phyloP scores from a whole-genome alignment of 768 basidiomycete species.

The Pisolithus marmoratus region DNA sequence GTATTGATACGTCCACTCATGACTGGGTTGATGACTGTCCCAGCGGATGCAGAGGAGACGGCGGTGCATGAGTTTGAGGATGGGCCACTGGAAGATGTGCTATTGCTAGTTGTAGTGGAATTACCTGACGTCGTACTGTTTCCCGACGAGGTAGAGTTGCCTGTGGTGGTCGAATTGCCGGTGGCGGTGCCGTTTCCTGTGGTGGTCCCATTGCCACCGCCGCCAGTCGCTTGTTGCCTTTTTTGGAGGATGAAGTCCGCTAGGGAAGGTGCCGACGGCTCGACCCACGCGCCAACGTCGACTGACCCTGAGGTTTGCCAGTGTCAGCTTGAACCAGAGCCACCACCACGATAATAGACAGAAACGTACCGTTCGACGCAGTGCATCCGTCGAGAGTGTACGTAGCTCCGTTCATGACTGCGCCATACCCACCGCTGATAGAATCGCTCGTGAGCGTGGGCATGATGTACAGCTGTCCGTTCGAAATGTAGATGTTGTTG shows the following conservation, averaged over 20 bases:
- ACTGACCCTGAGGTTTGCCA: conserved; percentile 6
- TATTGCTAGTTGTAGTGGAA: conserved; percentile 11
- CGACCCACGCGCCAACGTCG: conserved; percentile 21
- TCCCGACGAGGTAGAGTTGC: conserved; percentile 14
- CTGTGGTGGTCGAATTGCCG: conserved; percentile 2
- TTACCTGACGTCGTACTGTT: conserved; percentile 1
- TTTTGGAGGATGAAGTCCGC: conserved; percentile 10
- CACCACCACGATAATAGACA: not conserved
- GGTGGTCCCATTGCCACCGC: conserved; percentile 6
- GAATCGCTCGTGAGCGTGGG: conserved; percentile 52
- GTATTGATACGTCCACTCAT: conserved; percentile 52
- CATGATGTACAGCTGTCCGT: conserved; percentile 52
- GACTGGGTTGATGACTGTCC: conserved; percentile 45
- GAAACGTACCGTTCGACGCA: conserved; percentile 5
- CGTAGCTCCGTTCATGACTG: conserved; percentile 36
- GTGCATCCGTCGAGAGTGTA: conserved; percentile 36
- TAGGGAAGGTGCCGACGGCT: not conserved
- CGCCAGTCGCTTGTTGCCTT: conserved; percentile 17
- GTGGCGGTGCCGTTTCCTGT: conserved; percentile 11
- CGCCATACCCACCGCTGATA: conserved; percentile 29
- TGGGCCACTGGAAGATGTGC: conserved; percentile 7
- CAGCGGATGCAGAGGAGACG: conserved; percentile 28
- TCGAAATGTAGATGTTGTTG: conserved; percentile 39
- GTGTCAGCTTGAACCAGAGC: not conserved
- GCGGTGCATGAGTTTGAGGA: conserved; percentile 41